Conservation (phyloP, 75 land plant genomes). For the Selaginella moellendorffii region DNA sequence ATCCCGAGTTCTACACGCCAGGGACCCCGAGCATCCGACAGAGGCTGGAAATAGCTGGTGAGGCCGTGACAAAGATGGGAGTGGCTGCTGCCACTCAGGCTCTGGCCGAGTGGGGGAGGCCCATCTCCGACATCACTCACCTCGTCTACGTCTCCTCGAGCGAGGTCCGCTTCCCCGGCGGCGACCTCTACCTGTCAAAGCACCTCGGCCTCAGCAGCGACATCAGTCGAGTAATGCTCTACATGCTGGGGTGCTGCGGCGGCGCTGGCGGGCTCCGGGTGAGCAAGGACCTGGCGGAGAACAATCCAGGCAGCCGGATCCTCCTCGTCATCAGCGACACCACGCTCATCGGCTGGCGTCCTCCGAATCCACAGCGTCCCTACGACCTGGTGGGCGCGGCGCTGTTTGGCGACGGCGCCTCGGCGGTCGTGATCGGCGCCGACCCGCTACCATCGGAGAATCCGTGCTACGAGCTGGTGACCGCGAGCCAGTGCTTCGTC, state of each 20-base stretch:
- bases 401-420: slow-evolving; percentile 95
- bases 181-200: slow-evolving; percentile 65
- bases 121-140: slow-evolving; percentile 68
- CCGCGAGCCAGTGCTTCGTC: slow-evolving; percentile 63
- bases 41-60: slow-evolving; percentile 60
- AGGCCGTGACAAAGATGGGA: slow-evolving; percentile 80
- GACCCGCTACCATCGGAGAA: slow-evolving; percentile 44
- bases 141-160: slow-evolving; percentile 94
- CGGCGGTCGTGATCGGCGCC: slow-evolving; percentile 67
- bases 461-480: slow-evolving; percentile 67
- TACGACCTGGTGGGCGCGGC: slow-evolving; percentile 96
- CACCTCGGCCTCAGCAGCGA: slow-evolving; percentile 49
- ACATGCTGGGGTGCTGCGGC: slow-evolving; percentile 90
- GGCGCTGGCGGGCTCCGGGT: slow-evolving; percentile 90
- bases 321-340: slow-evolving; percentile 83
- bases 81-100: slow-evolving; percentile 51
- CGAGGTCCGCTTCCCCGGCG: slow-evolving; percentile 92
- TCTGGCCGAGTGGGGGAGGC: slow-evolving; percentile 64
- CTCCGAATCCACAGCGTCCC: slow-evolving; percentile 62
- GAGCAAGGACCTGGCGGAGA: slow-evolving; percentile 93
- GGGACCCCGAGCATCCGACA: slow-evolving; percentile 65
- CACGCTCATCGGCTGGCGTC: slow-evolving; percentile 74
- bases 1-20: slow-evolving; percentile 72
- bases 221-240: slow-evolving; percentile 53
- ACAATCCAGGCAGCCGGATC: slow-evolving; percentile 78